Evolutionary conservation across 2,329 filamentous ascomycete species (phyloP), one percentile per base, ranked within the genome.

Genomic region (Apiospora hydei): DNA sequence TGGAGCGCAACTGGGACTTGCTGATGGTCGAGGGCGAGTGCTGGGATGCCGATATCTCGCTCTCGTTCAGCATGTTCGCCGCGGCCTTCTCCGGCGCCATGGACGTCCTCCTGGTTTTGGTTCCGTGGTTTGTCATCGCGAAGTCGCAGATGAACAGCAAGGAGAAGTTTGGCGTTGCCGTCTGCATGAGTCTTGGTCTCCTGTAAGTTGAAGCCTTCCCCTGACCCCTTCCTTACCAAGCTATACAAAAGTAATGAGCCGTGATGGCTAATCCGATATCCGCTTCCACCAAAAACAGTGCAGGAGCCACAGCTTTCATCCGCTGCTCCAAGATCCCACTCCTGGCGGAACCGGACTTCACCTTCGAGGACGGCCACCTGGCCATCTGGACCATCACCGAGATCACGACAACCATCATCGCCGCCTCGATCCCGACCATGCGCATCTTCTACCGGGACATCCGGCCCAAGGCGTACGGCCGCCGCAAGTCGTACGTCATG

Each of bases 111-210:
- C 77, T 84, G 2, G 81, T 82, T 1, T 67, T 78, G 2, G 74
- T 84, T 30, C 82, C 83, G 1, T 84, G 82, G 83, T 72, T 78
- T 8, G 80, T 83, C 71, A 78, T 83, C 26, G 77, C 77, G 73
- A 75, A 79, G 14, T 72, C 83, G 10, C 78, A 82, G 18, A 83
- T 84, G 77, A 78, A 76, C 34, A 78, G 75, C 44, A 81, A 80
- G 61, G 82, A 83, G 34, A 84, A 83, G 70, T 75, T 82, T 30
- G 78, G 80, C 4, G 79, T 84, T 13, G 79, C 78, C 1, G 70
- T 80, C 13, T 81, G 80, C 16, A 79, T 84, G 75, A 83, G 82
- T 68, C 76, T 84, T 44, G 81, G 80, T 14, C 73, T 81, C 10
- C 78, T 81, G 75, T 77, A 73, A 75, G 75, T 69, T 24, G 69